Percentiles rank a stretch among this genome's conserved stretches.
phyloP scores from a whole-genome alignment of 2,329 filamentous ascomycete genomes.

The Metarhizium anisopliae region DNA sequence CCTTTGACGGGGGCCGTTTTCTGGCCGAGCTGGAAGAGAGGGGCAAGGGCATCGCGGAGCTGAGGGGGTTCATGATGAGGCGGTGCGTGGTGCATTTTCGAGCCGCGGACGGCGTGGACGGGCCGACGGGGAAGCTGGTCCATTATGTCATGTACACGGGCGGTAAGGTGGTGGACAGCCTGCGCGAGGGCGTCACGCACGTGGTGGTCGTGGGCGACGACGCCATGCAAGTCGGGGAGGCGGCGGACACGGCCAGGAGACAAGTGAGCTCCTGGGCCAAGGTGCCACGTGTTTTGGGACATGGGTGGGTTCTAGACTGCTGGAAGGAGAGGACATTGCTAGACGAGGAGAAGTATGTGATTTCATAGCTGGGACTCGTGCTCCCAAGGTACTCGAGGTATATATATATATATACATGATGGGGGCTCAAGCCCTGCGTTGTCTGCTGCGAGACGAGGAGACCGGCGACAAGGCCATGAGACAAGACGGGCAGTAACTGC shows the following conservation, averaged over 20 bases:
- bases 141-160: constrained; percentile 62
- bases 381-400: neutral
- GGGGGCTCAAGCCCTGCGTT: too few relatives aligned
- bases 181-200: constrained; percentile 58
- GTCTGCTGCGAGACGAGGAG: too few relatives aligned
- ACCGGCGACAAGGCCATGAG: too few relatives aligned
- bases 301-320: constrained; percentile 68
- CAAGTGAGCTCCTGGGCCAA: constrained; percentile 33
- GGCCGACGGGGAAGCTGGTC: constrained; percentile 33
- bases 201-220: constrained; percentile 45
- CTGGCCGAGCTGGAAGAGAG: constrained; percentile 46
- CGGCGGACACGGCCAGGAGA: constrained; percentile 35
- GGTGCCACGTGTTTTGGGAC: constrained; percentile 60
- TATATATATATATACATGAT: neutral
- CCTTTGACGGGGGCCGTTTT: constrained; percentile 38
- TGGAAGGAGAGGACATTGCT: constrained; percentile 72
- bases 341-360: constrained; percentile 61
- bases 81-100: constrained; percentile 34
- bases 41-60: constrained; percentile 41
- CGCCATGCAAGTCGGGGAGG: constrained; percentile 26
- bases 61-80: constrained; percentile 45
- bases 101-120: constrained; percentile 18
- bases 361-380: constrained; percentile 10
- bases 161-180: constrained; percentile 44
- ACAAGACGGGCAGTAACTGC: too few relatives aligned